Evolutionary conservation across 139 green algal genomes (phyloP).

Genomic region (Coelastrella sp.): DNA sequence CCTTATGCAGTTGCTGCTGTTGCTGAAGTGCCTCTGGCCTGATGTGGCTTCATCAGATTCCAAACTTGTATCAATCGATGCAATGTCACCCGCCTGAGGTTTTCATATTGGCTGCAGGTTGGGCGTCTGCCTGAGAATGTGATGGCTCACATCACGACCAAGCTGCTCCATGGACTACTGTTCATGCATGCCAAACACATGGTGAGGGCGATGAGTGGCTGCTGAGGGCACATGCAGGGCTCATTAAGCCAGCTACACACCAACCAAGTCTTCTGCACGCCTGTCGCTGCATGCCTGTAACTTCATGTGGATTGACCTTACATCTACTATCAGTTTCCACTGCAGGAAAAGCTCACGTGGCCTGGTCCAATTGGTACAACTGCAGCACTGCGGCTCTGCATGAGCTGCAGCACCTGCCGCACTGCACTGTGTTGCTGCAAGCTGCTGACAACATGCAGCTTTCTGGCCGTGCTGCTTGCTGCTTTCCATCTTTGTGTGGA

Average conservation of each 20-base stretch:
- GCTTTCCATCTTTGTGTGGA: no score
- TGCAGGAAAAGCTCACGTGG: no score
- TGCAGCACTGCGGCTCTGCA: neutral
- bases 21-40: neutral
- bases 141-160: conserved; percentile 78
- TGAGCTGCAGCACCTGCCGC: neutral
- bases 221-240: neutral
- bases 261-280: no score
- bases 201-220: conserved; percentile 31
- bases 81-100: no score
- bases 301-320: no score
- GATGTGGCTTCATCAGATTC: no score
- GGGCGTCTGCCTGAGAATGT: conserved; percentile 82
- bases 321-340: no score
- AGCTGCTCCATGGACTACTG: conserved; percentile 80
- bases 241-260: no score
- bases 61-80: no score
- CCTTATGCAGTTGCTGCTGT: neutral
- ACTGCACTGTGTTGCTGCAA: neutral
- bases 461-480: no score
- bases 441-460: neutral
- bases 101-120: conserved; percentile 53
- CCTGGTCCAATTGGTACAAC: no score
- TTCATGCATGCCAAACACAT: conserved; percentile 86
- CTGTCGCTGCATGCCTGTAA: neutral